Base-by-base conservation (phyloP, 1,139 yeast genomes). In the Saccharomycopsis hybrid region DNA sequence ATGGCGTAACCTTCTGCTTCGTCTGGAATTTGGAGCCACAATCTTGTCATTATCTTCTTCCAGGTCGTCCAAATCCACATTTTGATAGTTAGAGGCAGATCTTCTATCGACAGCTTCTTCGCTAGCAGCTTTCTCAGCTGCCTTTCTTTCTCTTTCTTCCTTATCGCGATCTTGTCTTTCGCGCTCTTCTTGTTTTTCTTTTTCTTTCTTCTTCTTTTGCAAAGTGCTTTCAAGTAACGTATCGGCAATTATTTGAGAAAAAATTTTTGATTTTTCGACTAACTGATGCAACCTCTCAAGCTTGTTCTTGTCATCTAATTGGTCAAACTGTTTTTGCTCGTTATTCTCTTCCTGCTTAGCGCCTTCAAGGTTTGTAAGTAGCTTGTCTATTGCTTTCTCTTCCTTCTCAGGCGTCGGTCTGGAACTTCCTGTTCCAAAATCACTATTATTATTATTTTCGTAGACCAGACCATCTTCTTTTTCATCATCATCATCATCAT, bases 261-360 rank as follows among this genome's bases (percentile, higher is more conserved):
- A 90, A 2, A 88, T 76, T 62, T 87, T 89, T 24, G 96, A 85
- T 62, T 85, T 83, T 60, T 85, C 84, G 25, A 90, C 88, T 58
- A 90, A 71, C 46, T 78, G 81, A 57, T 85, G 76, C 47, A 90
- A 68, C 52, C 87, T 72, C 50, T 76, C 74, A 44, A 87, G 66
- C 60, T 86, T 85, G 4, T 37, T 33, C 8, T 38, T 24, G 48
- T 55, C 61, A 45, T 65, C 68, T 9, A 77, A 62, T 2, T 59
- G 56, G 47, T 75, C 69, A 60, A 79, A 76, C 54, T 67, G 67
- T 35, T 60, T 49, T 56, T 73, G 72, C 45, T 70, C 28, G 74
- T 43, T 30, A 5, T 18, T 11, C 18, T 2, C n/a, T 9, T n/a
- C n/a, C n/a, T 25, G 25, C 24, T 27, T 30, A 24, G 27, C 8